These are phyloP conservation scores for Cryptococcus neoformans DNA, from an alignment of 1,284 basidiomycete species.

Conservation along the genomic window DNA sequence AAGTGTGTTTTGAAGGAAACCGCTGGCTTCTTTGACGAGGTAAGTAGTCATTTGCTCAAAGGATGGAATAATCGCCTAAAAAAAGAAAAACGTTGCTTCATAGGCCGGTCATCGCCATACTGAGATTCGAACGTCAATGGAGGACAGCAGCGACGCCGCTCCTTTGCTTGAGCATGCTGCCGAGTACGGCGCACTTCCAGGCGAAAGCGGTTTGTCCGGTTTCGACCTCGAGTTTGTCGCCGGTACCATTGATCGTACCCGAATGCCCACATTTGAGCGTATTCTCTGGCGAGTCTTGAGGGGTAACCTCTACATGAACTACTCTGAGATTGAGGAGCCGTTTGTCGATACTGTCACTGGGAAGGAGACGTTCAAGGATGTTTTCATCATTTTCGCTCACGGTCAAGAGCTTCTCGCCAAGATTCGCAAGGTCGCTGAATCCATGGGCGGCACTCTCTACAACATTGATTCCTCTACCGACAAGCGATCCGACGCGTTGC, in stretches of 20 bases:
- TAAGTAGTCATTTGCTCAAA: constrained; percentile 38
- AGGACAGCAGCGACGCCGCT: constrained; percentile 72
- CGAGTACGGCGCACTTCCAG: constrained; percentile 50
- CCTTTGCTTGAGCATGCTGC: constrained; percentile 91
- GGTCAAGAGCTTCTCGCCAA: constrained; percentile 90
- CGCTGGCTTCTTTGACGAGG: constrained; percentile 92
- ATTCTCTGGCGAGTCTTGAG: constrained; percentile 97
- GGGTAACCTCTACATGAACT: constrained; percentile 99
- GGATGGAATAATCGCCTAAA: too few species aligned
- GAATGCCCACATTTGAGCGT: constrained; percentile 92
- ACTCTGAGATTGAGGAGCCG: constrained; percentile 90
- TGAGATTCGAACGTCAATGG: constrained; percentile 83
- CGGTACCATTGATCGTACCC: constrained; percentile 90
- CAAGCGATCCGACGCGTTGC: constrained; percentile 84
- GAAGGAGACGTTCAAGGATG: constrained; percentile 87
- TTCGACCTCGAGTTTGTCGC: constrained; percentile 94
- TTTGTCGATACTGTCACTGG: constrained; percentile 84
- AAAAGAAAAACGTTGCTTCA: neutral
- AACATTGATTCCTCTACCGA: constrained; percentile 93
- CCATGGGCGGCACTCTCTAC: constrained; percentile 96
- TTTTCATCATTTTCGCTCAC: constrained; percentile 99
- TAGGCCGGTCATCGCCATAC: constrained; percentile 76
- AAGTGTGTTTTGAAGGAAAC: constrained; percentile 92
- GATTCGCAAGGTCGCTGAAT: constrained; percentile 97
- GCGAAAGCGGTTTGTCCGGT: constrained; percentile 59